phyloP scores from a whole-genome alignment of 139 green algal genomes.

The Protoeuglena noctilucae region DNA sequence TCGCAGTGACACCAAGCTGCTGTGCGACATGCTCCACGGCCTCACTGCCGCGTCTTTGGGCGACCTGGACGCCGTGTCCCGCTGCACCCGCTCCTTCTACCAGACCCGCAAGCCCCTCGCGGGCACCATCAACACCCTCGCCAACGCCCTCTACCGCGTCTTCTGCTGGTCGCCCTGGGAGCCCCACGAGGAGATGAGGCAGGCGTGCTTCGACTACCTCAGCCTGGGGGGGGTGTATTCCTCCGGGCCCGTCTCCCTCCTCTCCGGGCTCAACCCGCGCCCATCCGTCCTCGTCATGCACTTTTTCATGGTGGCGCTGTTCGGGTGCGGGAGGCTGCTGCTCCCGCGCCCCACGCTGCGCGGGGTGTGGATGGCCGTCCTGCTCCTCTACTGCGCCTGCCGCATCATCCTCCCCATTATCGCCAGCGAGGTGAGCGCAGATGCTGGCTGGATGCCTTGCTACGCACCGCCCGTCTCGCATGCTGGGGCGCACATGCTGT shows the following conservation, averaged over 20 bases:
- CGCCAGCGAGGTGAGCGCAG: no score
- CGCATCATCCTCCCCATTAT: constrained; percentile 88
- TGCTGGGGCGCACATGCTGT: no score
- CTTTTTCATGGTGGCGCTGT: constrained; percentile 81
- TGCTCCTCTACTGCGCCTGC: constrained; percentile 33
- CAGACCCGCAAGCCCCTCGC: constrained; percentile 64
- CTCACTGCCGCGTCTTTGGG: constrained; percentile 61
- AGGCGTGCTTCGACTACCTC: constrained; percentile 93
- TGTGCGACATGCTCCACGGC: constrained; percentile 56
- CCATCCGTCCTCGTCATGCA: constrained; percentile 79
- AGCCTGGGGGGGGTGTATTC: constrained; percentile 63
- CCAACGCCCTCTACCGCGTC: constrained; percentile 88
- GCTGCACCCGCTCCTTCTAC: constrained; percentile 67
- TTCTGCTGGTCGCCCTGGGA: constrained; percentile 52
- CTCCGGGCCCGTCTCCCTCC: constrained; percentile 65
- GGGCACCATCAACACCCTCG: constrained; percentile 97
- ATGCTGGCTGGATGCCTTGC: no score
- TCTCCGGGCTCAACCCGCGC: constrained; percentile 73
- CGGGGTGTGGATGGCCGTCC: constrained; percentile 30
- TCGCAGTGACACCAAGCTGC: constrained; percentile 69
- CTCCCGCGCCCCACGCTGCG: constrained; percentile 55
- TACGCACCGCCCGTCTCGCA: no score
- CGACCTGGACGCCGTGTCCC: constrained; percentile 40
- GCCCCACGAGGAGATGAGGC: constrained; percentile 88
- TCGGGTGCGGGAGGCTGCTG: constrained; percentile 38